Conservation (phyloP, 1,284 basidiomycete species). For the Tilletia walkeri region DNA sequence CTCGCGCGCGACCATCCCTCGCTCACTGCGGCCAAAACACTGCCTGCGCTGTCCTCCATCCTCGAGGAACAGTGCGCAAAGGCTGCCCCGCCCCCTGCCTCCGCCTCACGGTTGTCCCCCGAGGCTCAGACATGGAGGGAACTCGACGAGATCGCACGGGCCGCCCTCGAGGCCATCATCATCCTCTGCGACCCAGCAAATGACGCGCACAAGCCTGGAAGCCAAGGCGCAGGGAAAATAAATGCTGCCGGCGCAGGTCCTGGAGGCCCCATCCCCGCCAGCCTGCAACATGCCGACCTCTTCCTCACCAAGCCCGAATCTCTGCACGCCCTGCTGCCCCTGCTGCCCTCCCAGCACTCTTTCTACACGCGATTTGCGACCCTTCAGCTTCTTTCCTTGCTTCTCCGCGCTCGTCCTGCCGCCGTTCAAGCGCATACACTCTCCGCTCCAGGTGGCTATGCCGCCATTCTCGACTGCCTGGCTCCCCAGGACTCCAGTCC, state of each 20-base stretch:
- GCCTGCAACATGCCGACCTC: constrained; percentile 30
- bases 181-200: constrained; percentile 35
- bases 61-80: constrained; percentile 10
- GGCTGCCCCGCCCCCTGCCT: background rate
- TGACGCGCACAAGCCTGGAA: constrained; percentile 9
- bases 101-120: constrained; percentile 31
- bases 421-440: constrained; percentile 84
- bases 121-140: constrained; percentile 26
- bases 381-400: constrained; percentile 80
- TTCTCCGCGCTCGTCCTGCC: constrained; percentile 66
- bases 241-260: constrained; percentile 58
- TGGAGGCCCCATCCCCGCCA: constrained; percentile 15
- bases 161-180: constrained; percentile 43
- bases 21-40: constrained; percentile 49
- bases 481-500: constrained; percentile 55
- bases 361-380: constrained; percentile 87
- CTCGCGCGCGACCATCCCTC: constrained; percentile 84
- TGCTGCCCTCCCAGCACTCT: constrained; percentile 58
- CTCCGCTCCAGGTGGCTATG: constrained; percentile 72
- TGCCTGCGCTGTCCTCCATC: constrained; percentile 29
- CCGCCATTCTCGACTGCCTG: constrained; percentile 65
- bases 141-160: constrained; percentile 40
- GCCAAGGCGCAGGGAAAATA: constrained; percentile 16
- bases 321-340: constrained; percentile 72
- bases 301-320: constrained; percentile 71